Conservation (phyloP, 352 stramenopile genomes). For the Globisporangium ultimum region DNA sequence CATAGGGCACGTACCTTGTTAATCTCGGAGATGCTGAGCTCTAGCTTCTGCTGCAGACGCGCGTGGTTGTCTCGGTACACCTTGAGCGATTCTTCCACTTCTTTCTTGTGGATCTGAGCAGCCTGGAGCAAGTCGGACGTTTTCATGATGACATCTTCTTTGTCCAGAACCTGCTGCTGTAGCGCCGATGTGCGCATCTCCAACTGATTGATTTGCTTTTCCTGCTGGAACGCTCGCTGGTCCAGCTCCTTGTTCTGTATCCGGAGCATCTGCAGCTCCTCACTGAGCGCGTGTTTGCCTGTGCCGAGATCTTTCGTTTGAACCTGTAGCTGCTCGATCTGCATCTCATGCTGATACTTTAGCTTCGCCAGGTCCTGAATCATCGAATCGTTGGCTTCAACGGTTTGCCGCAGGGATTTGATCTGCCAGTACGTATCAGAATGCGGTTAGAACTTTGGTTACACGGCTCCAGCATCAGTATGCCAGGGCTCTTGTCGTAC, state of each 20-base stretch:
- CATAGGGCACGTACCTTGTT: constrained; percentile 66
- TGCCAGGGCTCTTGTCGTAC: constrained; percentile 21
- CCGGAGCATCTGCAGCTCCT: constrained; percentile 55
- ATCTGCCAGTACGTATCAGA: constrained; percentile 24
- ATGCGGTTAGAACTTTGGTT: background rate
- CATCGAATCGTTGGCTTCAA: constrained; percentile 45
- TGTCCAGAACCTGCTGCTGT: constrained; percentile 75
- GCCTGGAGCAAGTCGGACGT: constrained; percentile 67
- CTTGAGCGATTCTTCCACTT: constrained; percentile 83
- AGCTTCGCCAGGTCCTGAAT: constrained; percentile 60
- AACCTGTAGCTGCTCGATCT: constrained; percentile 64
- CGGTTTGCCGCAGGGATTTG: constrained; percentile 32
- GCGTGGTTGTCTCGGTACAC: constrained; percentile 87
- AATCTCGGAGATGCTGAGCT: constrained; percentile 88
- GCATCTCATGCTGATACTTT: constrained; percentile 79
- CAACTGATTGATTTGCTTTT: constrained; percentile 80
- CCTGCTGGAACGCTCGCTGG: constrained; percentile 72
- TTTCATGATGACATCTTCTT: constrained; percentile 72
- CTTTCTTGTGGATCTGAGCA: constrained; percentile 68
- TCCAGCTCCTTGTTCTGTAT: constrained; percentile 81
- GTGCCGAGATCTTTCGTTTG: constrained; percentile 60
- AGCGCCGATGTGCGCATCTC: constrained; percentile 67
- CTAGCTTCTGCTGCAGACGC: constrained; percentile 83
- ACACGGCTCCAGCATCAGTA: background rate
- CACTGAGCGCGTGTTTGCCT: constrained; percentile 30